Base-by-base conservation (phyloP, 2,329 filamentous ascomycete genomes). In the Talaromyces amestolkiae region DNA sequence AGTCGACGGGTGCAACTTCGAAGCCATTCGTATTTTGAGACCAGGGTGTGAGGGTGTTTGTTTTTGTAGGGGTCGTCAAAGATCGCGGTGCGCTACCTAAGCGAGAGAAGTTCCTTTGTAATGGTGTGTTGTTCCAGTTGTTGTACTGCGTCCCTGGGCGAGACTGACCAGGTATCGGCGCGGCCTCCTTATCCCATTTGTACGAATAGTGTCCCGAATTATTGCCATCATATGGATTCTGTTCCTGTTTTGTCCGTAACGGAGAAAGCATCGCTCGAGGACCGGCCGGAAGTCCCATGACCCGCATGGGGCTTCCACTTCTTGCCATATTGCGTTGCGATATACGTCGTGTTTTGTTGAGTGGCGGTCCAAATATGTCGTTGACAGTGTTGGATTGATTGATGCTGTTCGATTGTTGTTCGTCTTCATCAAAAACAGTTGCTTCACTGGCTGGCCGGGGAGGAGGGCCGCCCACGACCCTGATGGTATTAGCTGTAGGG, bases 371-470 rank as follows among this genome's bases (percentile, higher is more conserved):
- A 27, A 68, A 65, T 41, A 69, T 61, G 39, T 65, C 67, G 35
- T 66, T 69, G 22, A 22, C 22, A 3, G 22, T 22, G 22, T 22
- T 22, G 1, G 22, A 22, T 22, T 22, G 22, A 22, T 22, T 22
- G 47, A 51, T 51, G 35, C 65, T 68, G 27, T 65, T 68, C 22
- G 67, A 66, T 13, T 66, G 68, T 61, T 71, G 66, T 37, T 69
- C 69, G 51, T 79, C 77, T 45, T 80, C 78, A 69, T 80, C 78
- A 64, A 79, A 77, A 10, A 76, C 65, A 1, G 77, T 79, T 31
- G 69, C 74, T 22, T 70, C 71, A 66, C 78, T 80, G 19, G 54
- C 61, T 10, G 72, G 74, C 19, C 74, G 67, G 3, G 22, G 33
- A n/a, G 41, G 13, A 6, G 17, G 61, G 10, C 56, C 56, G 17